Percentiles rank a stretch among this genome's conserved stretches.
Evolutionary conservation across 2,329 filamentous ascomycete genomes (phyloP).

Genomic region (Diaporthe ilicicola): DNA sequence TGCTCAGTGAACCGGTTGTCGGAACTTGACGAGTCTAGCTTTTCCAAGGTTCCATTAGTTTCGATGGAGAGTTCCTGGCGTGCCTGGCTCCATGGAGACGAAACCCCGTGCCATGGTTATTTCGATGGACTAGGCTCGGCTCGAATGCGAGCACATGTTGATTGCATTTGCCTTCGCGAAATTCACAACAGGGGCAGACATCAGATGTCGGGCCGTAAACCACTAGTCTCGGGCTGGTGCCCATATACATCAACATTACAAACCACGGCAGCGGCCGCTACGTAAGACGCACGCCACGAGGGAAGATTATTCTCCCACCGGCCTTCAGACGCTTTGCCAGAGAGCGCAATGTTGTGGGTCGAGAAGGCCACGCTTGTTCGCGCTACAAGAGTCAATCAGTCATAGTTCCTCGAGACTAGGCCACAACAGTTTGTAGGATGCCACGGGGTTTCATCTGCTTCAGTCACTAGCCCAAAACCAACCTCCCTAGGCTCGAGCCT

Average conservation of each 20-base stretch:
- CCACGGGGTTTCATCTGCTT: neutral
- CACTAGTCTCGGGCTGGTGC: neutral
- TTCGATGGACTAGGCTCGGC: neutral
- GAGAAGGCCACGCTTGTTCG: neutral
- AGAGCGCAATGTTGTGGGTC: too few relatives aligned
- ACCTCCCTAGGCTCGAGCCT: neutral
- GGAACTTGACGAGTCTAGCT: conserved; percentile 1
- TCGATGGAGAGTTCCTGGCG: neutral
- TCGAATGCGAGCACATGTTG: neutral
- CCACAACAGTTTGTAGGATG: neutral
- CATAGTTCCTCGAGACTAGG: neutral
- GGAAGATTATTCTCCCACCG: neutral
- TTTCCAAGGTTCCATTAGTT: neutral
- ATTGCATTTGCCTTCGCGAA: neutral
- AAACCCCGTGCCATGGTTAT: neutral
- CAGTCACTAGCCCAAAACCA: neutral
- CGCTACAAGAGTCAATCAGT: neutral
- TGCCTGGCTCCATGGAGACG: neutral
- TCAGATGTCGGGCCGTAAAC: neutral
- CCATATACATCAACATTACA: neutral
- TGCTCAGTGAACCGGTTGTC: conserved; percentile 1
- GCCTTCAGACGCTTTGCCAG: neutral
- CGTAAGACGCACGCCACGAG: neutral
- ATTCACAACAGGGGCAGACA: neutral
- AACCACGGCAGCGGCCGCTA: neutral